Evolutionary conservation across 2,329 filamentous ascomycete genomes (phyloP).

Genomic region (Harringtonia aguacate): DNA sequence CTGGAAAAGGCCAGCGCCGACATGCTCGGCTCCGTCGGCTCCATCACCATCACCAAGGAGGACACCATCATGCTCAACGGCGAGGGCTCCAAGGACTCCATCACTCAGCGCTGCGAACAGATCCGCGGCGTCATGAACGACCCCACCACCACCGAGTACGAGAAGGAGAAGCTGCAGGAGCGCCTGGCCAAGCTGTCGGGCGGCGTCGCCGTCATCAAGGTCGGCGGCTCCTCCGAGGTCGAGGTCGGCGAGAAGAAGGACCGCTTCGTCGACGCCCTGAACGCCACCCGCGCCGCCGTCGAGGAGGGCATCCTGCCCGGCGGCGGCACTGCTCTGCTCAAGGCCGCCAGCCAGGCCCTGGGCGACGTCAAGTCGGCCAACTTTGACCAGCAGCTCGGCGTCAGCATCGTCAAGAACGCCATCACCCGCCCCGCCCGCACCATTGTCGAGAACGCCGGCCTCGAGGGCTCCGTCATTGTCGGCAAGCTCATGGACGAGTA

Average conservation of each 20-base stretch:
- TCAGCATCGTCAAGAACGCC: slow-evolving; percentile 94
- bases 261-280: slow-evolving; percentile 94
- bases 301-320: slow-evolving; percentile 98
- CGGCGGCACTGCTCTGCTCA: slow-evolving; percentile 95
- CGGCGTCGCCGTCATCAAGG: slow-evolving; percentile 98
- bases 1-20: slow-evolving; percentile 95
- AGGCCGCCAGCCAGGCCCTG: slow-evolving; percentile 87
- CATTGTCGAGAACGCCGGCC: slow-evolving; percentile 95
- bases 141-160: slow-evolving; percentile 92
- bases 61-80: slow-evolving; percentile 98
- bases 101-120: slow-evolving; percentile 95
- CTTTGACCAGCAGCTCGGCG: slow-evolving; percentile 98
- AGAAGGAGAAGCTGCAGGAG: slow-evolving; percentile 99
- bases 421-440: slow-evolving; percentile 91
- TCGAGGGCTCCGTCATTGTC: slow-evolving; percentile 91
- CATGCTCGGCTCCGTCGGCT: slow-evolving; percentile 92
- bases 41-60: slow-evolving; percentile 99
- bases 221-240: slow-evolving; percentile 93
- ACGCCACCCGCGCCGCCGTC: slow-evolving; percentile 94
- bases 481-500: slow-evolving; percentile 97
- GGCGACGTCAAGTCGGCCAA: slow-evolving; percentile 75
- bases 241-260: slow-evolving; percentile 99
- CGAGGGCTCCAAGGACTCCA: slow-evolving; percentile 86
- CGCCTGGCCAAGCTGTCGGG: slow-evolving; percentile 98
- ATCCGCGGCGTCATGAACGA: slow-evolving; percentile 95